Evolutionary conservation across 2,329 filamentous ascomycete species (phyloP).

Genomic region (Pseudofabraea citricarpa): DNA sequence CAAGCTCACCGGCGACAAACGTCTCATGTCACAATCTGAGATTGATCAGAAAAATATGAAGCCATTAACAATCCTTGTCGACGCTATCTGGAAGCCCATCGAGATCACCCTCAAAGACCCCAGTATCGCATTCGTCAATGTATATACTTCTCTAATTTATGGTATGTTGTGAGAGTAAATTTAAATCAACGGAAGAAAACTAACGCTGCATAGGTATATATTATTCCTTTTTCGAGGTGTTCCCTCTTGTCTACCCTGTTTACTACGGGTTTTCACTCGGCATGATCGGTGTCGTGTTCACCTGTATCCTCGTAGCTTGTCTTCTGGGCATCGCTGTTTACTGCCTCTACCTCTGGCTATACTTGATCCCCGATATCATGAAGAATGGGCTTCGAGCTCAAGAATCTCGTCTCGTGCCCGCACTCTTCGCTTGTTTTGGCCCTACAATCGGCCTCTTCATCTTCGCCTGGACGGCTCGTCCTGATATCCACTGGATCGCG

Average conservation of each 20-base stretch:
- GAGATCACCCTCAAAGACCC: conserved; percentile 58
- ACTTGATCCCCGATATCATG: conserved; percentile 44
- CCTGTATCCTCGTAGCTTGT: conserved; percentile 54
- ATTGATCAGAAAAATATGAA: conserved; percentile 55
- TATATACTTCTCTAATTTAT: conserved; percentile 59
- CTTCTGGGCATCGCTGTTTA: conserved; percentile 46
- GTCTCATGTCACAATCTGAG: conserved; percentile 57
- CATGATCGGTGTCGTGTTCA: conserved; percentile 54
- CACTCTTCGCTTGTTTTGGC: conserved; percentile 46
- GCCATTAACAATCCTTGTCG: conserved; percentile 39
- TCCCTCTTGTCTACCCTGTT: conserved; percentile 57
- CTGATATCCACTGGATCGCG: conserved; percentile 49
- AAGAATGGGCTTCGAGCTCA: conserved; percentile 44
- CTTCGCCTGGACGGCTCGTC: conserved; percentile 51
- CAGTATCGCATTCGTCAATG: conserved; percentile 55
- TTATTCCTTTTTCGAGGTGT: conserved; percentile 62
- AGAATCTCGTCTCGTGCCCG: conserved; percentile 51
- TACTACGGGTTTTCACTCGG: conserved; percentile 56
- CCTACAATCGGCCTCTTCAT: conserved; percentile 57
- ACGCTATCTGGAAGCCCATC: conserved; percentile 56
- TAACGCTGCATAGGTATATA: conserved; percentile 35
- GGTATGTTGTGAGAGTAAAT: conserved; percentile 20
- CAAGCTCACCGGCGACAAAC: conserved; percentile 49
- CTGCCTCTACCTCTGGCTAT: conserved; percentile 45
- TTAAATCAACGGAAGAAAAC: neutral